Percentiles rank a stretch among this genome's conserved stretches.
phyloP scores from a whole-genome alignment of 1,139 yeast species.

The Candida freyschussii region DNA sequence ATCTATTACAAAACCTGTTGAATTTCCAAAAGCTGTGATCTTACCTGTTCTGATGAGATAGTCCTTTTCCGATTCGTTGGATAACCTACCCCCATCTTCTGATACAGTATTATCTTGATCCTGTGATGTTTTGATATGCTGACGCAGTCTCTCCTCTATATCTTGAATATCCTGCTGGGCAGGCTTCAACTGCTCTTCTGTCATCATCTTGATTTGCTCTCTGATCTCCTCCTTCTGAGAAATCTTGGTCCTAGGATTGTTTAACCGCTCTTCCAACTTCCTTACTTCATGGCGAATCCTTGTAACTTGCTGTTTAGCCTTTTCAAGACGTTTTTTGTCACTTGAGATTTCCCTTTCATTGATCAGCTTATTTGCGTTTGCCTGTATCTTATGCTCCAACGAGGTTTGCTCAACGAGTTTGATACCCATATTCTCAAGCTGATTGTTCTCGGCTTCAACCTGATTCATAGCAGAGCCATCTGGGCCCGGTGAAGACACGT shows the following conservation, averaged over 20 bases:
- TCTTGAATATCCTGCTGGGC: conserved; percentile 60
- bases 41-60: conserved; percentile 84
- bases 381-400: conserved; percentile 66
- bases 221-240: conserved; percentile 56
- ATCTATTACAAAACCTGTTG: conserved; percentile 44
- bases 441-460: no score
- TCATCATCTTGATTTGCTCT: conserved; percentile 51
- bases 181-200: conserved; percentile 47
- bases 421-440: conserved; percentile 37
- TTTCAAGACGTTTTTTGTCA: conserved; percentile 69
- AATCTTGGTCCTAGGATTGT: conserved; percentile 54
- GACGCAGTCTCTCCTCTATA: conserved; percentile 50
- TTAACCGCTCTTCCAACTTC: conserved; percentile 44
- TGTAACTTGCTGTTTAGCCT: conserved; percentile 47
- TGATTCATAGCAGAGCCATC: no score
- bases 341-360: conserved; percentile 61
- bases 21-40: conserved; percentile 87
- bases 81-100: conserved; percentile 31
- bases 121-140: conserved; percentile 27
- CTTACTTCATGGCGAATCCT: conserved; percentile 41
- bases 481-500: no score
- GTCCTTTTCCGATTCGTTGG: conserved; percentile 76
- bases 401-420: conserved; percentile 69
- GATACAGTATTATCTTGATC: conserved; percentile 10
- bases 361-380: conserved; percentile 61